A percentile compares a stretch with the other conserved stretches of the same genome.
phyloP scores from a whole-genome alignment of 805 yeast species.

The Ogataea wickerhamii region DNA sequence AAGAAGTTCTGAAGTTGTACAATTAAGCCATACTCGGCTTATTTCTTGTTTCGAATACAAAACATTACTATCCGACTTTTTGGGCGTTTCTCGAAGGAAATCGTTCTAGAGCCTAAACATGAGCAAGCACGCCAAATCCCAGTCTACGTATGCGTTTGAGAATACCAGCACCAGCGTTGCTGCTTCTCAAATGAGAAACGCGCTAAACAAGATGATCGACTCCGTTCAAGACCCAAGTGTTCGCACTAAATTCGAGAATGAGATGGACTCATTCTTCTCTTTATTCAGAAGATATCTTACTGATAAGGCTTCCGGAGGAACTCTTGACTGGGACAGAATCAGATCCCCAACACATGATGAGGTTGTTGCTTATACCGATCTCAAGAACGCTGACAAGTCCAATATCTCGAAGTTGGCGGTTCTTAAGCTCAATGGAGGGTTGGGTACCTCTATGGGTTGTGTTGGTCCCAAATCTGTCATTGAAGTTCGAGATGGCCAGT shows the following conservation, averaged over 20 bases:
- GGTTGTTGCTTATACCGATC: constrained; percentile 71
- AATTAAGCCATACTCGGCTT: too few species aligned
- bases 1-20: too few species aligned
- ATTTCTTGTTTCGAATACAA: too few species aligned
- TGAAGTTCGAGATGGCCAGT: constrained; percentile 98
- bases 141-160: constrained; percentile 85
- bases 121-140: constrained; percentile 62
- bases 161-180: constrained; percentile 93
- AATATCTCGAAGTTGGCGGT: constrained; percentile 86
- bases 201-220: constrained; percentile 84
- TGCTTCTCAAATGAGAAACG: constrained; percentile 96
- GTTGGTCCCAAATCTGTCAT: constrained; percentile 98
- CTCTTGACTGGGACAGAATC: constrained; percentile 93
- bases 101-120: constrained; percentile 21
- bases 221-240: constrained; percentile 53
- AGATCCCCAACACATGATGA: constrained; percentile 86
- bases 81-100: neutral
- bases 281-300: constrained; percentile 87
- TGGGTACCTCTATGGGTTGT: constrained; percentile 99
- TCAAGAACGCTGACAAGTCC: constrained; percentile 38
- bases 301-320: constrained; percentile 81
- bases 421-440: constrained; percentile 93
- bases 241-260: constrained; percentile 68
- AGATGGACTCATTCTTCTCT: constrained; percentile 92
- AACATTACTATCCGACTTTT: too few species aligned